phyloP scores from a whole-genome alignment of 257 asterid species.

The Plantago elongata region DNA sequence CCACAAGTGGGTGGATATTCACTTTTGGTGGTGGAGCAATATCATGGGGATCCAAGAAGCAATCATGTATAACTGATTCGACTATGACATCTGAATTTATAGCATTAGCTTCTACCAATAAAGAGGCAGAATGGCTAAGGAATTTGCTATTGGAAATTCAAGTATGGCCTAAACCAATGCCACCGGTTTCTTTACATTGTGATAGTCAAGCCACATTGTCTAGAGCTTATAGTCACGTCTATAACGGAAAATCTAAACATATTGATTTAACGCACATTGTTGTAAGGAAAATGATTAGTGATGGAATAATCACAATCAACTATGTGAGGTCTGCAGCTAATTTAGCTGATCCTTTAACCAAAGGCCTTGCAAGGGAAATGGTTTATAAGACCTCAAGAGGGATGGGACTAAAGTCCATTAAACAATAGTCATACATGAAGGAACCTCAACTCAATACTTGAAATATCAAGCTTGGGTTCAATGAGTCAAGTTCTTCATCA shows the following conservation, averaged over 20 bases:
- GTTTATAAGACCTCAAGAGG: not conserved
- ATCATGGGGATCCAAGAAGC: not conserved
- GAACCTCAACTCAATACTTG: not conserved
- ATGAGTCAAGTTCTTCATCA: no score
- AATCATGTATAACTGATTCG: not conserved
- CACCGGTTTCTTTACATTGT: not conserved
- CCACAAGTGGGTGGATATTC: not conserved
- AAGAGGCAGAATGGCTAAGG: constrained; percentile 1
- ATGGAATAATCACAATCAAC: not conserved
- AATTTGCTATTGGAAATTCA: not conserved
- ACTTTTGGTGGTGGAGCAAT: not conserved
- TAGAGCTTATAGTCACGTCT: not conserved
- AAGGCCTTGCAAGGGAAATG: not conserved
- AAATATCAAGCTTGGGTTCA: no score
- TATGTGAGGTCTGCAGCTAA: not conserved
- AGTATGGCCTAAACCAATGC: constrained; percentile 1
- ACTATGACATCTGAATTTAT: not conserved
- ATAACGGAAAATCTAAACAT: constrained; percentile 1
- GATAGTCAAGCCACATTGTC: constrained; percentile 2
- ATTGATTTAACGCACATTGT: not conserved
- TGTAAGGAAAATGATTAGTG: not conserved
- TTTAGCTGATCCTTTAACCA: not conserved
- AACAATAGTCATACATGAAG: not conserved
- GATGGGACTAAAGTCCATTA: not conserved
- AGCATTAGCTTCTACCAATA: not conserved